A percentile compares a stretch with the other conserved stretches of the same genome.
These are phyloP conservation scores for Mycosphaerella arachidis DNA, from an alignment of 2,329 filamentous ascomycete species.

Conservation along the genomic window DNA sequence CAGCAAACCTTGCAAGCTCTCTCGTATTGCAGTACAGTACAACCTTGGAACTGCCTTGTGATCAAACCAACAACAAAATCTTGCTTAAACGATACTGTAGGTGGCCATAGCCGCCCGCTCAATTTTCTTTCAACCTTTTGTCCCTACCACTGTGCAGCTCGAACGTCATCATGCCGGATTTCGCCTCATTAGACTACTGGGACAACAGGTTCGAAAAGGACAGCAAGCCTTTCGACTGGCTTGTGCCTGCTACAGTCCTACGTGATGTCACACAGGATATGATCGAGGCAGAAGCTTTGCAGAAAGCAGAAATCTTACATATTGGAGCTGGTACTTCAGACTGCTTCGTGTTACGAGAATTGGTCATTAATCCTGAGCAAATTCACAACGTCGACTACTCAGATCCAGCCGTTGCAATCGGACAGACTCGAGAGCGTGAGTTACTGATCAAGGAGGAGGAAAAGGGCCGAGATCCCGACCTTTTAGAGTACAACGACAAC, in stretches of 20 bases:
- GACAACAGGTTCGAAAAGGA: slow-evolving; percentile 18
- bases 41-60: neutral
- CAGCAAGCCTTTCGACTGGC: slow-evolving; percentile 20
- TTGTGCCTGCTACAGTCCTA: slow-evolving; percentile 16
- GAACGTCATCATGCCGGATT: slow-evolving; percentile 17
- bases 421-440: slow-evolving; percentile 18
- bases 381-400: slow-evolving; percentile 23
- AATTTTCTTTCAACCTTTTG: neutral
- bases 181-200: slow-evolving; percentile 22
- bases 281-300: slow-evolving; percentile 9
- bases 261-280: slow-evolving; percentile 16
- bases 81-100: neutral
- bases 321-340: slow-evolving; percentile 22
- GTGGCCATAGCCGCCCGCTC: neutral
- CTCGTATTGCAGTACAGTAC: neutral
- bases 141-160: neutral
- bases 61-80: neutral
- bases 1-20: neutral
- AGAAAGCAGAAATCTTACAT: slow-evolving; percentile 17
- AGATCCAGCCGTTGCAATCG: slow-evolving; percentile 14
- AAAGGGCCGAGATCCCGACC: neutral
- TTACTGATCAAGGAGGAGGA: slow-evolving; percentile 10
- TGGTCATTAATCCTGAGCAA: slow-evolving; percentile 18
- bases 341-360: slow-evolving; percentile 9
- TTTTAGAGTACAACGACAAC: slow-evolving; percentile 6